Conservation (phyloP, 1,284 basidiomycete species). For the Paramarasmius palmivorus region DNA sequence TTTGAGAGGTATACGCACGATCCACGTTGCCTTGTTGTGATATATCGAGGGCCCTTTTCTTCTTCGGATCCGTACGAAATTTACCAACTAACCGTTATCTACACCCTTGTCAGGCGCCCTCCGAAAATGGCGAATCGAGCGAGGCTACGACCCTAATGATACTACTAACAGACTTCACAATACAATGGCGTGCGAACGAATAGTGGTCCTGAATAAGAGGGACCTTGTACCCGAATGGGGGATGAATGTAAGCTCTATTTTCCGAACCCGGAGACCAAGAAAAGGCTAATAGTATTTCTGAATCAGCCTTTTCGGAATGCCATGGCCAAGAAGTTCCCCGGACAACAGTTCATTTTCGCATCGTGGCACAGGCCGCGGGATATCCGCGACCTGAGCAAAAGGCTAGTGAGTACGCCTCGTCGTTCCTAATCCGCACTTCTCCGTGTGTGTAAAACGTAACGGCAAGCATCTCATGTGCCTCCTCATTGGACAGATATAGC, state of each 20-base stretch:
- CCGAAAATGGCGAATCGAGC: slow-evolving; percentile 63
- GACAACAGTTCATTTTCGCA: slow-evolving; percentile 67
- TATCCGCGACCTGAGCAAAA: slow-evolving; percentile 59
- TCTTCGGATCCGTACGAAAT: not conserved
- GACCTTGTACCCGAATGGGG: slow-evolving; percentile 89
- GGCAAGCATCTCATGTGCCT: not conserved
- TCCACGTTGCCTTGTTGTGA: not conserved
- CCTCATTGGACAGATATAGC: slow-evolving; percentile 44
- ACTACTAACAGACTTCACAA: slow-evolving; percentile 34
- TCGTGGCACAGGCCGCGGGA: slow-evolving; percentile 69
- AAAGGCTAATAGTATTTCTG: slow-evolving; percentile 16
- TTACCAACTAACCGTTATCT: slow-evolving; percentile 15
- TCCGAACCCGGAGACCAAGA: slow-evolving; percentile 9
- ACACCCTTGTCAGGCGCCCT: slow-evolving; percentile 47
- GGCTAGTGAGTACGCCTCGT: slow-evolving; percentile 68
- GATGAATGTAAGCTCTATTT: slow-evolving; percentile 61
- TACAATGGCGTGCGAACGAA: slow-evolving; percentile 66
- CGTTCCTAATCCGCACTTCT: slow-evolving; percentile 8
- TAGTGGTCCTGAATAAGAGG: slow-evolving; percentile 92
- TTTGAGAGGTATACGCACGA: not conserved
- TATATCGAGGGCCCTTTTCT: not conserved
- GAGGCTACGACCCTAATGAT: slow-evolving; percentile 49
- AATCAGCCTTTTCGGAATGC: slow-evolving; percentile 70
- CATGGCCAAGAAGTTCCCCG: slow-evolving; percentile 66
- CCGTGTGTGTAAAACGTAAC: no score